Evolutionary conservation across 2,329 filamentous ascomycete genomes (phyloP).

Genomic region (Colletotrichum tropicicola): DNA sequence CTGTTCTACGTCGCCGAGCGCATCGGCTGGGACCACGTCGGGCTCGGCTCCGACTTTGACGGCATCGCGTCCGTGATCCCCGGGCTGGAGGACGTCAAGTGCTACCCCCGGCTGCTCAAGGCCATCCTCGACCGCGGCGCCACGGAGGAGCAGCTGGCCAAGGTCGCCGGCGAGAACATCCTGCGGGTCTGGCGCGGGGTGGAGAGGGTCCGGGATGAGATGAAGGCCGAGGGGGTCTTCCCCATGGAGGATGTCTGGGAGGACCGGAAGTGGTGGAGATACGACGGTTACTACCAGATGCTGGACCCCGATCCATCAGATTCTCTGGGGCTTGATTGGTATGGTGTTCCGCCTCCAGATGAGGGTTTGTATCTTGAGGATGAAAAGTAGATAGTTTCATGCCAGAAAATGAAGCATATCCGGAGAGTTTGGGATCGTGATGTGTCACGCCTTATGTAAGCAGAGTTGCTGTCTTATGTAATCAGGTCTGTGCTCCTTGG

Average conservation of each 20-base stretch:
- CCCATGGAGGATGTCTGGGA: constrained; percentile 46
- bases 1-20: constrained; percentile 37
- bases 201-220: constrained; percentile 35
- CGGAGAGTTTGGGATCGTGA: no score
- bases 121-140: constrained; percentile 47
- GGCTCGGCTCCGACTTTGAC: constrained; percentile 47
- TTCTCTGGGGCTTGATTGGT: constrained; percentile 41
- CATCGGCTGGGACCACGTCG: constrained; percentile 47
- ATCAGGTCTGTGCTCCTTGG: no score
- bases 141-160: constrained; percentile 45
- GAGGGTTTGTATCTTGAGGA: constrained; percentile 19
- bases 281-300: constrained; percentile 42
- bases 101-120: constrained; percentile 41
- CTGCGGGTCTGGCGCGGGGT: constrained; percentile 42
- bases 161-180: constrained; percentile 48
- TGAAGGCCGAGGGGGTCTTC: constrained; percentile 39
- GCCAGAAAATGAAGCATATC: no score
- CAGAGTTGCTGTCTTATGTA: no score
- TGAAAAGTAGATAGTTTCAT: background rate
- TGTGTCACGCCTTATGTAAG: no score
- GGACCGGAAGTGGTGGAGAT: constrained; percentile 42
- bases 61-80: constrained; percentile 39
- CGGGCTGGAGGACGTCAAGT: constrained; percentile 39
- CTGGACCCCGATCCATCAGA: constrained; percentile 42
- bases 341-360: constrained; percentile 32